Evolutionary conservation across 257 asterid species (phyloP).

Genomic region (Linderniella brevidens): DNA sequence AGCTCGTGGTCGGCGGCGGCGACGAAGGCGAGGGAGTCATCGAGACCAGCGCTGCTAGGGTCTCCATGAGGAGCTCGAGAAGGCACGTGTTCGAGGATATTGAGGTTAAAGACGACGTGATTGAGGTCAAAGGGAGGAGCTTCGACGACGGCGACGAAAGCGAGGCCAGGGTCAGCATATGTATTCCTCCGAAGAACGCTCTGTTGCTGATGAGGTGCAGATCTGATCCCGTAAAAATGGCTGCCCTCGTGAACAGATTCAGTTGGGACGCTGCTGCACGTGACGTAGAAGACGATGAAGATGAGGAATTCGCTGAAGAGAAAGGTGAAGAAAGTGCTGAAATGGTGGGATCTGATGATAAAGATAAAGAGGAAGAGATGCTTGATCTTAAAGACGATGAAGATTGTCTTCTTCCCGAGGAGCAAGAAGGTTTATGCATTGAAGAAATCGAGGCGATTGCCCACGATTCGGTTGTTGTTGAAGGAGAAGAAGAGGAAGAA

Average conservation of each 20-base stretch:
- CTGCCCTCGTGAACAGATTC: conserved; percentile 42
- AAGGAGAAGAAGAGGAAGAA: conserved; percentile 14
- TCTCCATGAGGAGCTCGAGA: conserved; percentile 38
- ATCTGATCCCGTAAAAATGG: conserved; percentile 94
- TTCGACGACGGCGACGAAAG: conserved; percentile 22
- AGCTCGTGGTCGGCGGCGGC: conserved; percentile 67
- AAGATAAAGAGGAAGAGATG: conserved; percentile 8
- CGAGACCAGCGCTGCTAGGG: not conserved
- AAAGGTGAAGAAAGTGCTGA: conserved; percentile 8
- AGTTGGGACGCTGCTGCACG: conserved; percentile 33
- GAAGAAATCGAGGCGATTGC: conserved; percentile 8
- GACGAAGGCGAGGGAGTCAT: conserved; percentile 29
- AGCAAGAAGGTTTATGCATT: conserved; percentile 9
- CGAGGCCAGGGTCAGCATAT: conserved; percentile 52
- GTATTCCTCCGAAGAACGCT: conserved; percentile 91
- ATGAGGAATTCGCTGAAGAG: conserved; percentile 13
- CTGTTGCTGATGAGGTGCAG: conserved; percentile 84
- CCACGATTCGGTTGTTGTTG: conserved; percentile 3
- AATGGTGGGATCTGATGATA: not conserved
- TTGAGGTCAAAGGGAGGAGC: conserved; percentile 31
- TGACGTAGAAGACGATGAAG: conserved; percentile 9
- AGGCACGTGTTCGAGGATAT: conserved; percentile 85
- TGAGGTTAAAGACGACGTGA: conserved; percentile 45
- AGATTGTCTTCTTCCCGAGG: conserved; percentile 5
- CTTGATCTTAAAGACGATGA: conserved; percentile 16